Base-by-base conservation (phyloP, 2,329 filamentous ascomycete genomes). In the Xylariaceae sp. region DNA sequence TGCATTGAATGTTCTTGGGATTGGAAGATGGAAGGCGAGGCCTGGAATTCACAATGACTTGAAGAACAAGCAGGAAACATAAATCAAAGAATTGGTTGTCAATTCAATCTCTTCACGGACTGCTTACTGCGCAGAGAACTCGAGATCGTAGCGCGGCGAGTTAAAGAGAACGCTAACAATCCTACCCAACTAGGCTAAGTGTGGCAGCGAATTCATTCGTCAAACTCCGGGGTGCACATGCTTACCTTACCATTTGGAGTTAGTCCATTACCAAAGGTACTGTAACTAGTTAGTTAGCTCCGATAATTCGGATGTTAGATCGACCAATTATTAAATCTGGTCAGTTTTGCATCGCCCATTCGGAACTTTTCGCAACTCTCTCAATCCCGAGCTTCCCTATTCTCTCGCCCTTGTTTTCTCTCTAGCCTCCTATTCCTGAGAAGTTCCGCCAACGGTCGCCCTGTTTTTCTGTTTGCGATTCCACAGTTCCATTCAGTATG, bases 401-500 rank as follows among this genome's bases (percentile, higher is more conserved):
- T 41, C 11, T 41, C 5, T 7, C 37, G 11, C 37, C 37, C 37
- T 41, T 41, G 11, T 41, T 41, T 41, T 45, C 13, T 45, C 13
- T 45, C 51, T 44, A 56, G 11, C 37, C 45, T 8, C 13, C 13
- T 15, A 30, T 45, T 10, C 23, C 35, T 7, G 6, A 55, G 37
- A 15, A 3, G 9, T 13, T 13, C 11, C 1, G 3, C 13, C n/a
- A 45, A n/a, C 10, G 5, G 13, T 15, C 41, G 9, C 41, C 9
- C 10, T 45, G 15, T 15, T 45, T 37, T 17, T 17, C 6, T 30
- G 48, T 18, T 17, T 3, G 4, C 35, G 48, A 3, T 39, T 4
- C 10, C 15, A 51, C 11, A 3, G 69, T 70, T 67, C 65, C 67
- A 9, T 64, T 65, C 15, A 67, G 65, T 18, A 65, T 66, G 55